phyloP scores from a whole-genome alignment of 2,329 filamentous ascomycete genomes.

The Aureobasidium sp. region DNA sequence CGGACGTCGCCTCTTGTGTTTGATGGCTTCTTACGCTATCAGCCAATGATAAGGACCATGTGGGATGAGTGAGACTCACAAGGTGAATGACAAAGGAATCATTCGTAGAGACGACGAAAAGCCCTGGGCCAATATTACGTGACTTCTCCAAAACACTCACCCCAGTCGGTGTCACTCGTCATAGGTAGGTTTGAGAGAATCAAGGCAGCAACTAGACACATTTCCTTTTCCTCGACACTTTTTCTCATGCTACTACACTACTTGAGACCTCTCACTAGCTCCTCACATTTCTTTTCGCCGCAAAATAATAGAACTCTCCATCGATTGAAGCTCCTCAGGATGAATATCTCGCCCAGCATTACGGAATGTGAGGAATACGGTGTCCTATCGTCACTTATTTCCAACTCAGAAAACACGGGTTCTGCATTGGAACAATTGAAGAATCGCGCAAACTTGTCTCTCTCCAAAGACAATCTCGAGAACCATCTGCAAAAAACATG shows the following conservation, averaged over 20 bases:
- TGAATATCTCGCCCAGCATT: neutral
- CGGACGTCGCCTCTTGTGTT: conserved; percentile 14
- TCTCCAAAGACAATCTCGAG: neutral
- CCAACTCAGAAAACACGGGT: neutral
- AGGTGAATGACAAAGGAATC: too few species aligned
- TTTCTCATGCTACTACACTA: neutral
- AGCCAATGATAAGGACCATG: conserved; percentile 14
- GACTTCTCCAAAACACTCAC: neutral
- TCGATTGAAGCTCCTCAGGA: neutral
- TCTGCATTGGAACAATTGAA: neutral
- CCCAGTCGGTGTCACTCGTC: neutral
- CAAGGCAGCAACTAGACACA: neutral
- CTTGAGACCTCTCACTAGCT: neutral
- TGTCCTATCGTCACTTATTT: neutral
- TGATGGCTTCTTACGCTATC: neutral
- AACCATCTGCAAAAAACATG: neutral
- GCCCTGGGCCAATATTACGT: too few species aligned
- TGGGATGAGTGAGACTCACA: neutral
- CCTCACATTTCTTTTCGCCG: neutral
- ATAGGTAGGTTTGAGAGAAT: neutral
- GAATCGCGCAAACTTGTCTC: neutral
- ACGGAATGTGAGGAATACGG: neutral
- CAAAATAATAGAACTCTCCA: neutral
- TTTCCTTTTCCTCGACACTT: neutral
- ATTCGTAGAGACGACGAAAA: too few species aligned